phyloP scores from a whole-genome alignment of 495 filamentous ascomycete genomes.

The Terfezia claveryi region DNA sequence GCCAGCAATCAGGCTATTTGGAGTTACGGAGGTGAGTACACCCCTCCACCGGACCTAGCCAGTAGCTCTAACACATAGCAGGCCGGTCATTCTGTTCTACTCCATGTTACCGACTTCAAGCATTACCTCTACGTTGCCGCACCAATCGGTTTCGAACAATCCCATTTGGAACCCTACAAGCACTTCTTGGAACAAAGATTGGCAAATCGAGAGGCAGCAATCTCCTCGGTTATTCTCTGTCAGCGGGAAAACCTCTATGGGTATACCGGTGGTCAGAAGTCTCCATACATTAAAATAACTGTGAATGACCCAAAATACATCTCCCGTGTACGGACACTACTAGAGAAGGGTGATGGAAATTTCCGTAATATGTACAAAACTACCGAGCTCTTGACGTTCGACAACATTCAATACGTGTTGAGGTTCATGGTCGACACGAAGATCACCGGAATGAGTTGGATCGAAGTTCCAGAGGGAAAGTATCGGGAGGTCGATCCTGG shows the following conservation, averaged over 20 bases:
- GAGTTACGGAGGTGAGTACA: slow-evolving; percentile 63
- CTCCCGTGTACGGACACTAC: slow-evolving; percentile 40
- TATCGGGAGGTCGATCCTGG: slow-evolving; percentile 32
- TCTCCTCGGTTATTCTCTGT: slow-evolving; percentile 54
- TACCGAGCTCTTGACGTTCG: slow-evolving; percentile 63
- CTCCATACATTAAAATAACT: slow-evolving; percentile 78
- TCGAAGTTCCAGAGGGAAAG: slow-evolving; percentile 53
- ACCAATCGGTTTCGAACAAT: slow-evolving; percentile 52
- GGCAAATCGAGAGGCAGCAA: slow-evolving; percentile 33
- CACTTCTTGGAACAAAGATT: slow-evolving; percentile 55
- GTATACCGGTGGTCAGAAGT: slow-evolving; percentile 80
- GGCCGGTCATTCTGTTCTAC: slow-evolving; percentile 72
- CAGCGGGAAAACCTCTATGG: slow-evolving; percentile 76
- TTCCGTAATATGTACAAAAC: slow-evolving; percentile 77
- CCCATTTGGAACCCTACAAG: slow-evolving; percentile 55
- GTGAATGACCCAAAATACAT: slow-evolving; percentile 73
- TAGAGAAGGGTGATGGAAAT: slow-evolving; percentile 59
- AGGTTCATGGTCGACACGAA: slow-evolving; percentile 95
- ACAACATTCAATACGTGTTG: slow-evolving; percentile 84
- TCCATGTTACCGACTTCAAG: slow-evolving; percentile 87
- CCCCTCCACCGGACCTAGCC: slow-evolving; percentile 6
- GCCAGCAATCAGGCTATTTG: slow-evolving; percentile 68
- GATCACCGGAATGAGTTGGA: slow-evolving; percentile 93
- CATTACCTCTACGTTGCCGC: slow-evolving; percentile 93
- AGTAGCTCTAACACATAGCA: slow-evolving; percentile 15